phyloP scores from a whole-genome alignment of 805 yeast genomes.

The Torulaspora microellipsoides region DNA sequence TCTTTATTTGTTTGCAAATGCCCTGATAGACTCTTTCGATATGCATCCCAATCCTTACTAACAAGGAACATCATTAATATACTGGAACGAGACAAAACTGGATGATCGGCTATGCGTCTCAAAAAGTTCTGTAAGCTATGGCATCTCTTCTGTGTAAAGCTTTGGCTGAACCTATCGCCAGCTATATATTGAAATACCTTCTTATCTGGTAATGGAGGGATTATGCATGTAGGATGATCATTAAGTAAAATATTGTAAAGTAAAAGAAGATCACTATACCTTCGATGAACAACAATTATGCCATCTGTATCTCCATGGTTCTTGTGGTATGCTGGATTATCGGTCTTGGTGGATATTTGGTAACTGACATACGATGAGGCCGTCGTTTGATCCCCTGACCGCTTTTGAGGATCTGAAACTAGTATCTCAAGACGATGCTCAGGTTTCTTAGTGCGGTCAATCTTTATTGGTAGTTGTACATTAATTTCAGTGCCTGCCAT shows the following conservation, averaged over 20 bases:
- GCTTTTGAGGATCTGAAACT: constrained; percentile 35
- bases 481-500: constrained; percentile 3
- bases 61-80: constrained; percentile 39
- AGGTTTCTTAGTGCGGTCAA: constrained; percentile 4
- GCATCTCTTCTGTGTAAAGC: constrained; percentile 79
- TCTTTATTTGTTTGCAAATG: constrained; percentile 41
- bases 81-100: constrained; percentile 61
- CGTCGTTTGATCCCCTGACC: constrained; percentile 24
- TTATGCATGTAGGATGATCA: constrained; percentile 79
- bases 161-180: constrained; percentile 85
- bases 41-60: constrained; percentile 34
- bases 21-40: constrained; percentile 27
- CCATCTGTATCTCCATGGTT: constrained; percentile 12
- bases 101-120: constrained; percentile 69
- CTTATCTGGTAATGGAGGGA: constrained; percentile 94
- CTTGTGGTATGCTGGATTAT: constrained; percentile 26
- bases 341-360: constrained; percentile 33
- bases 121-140: constrained; percentile 75
- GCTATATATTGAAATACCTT: constrained; percentile 86
- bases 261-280: constrained; percentile 83
- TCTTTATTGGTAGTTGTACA: background rate
- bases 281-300: constrained; percentile 40
- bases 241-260: constrained; percentile 67
- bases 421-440: constrained; percentile 19
- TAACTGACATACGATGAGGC: constrained; percentile 31